phyloP scores from a whole-genome alignment of 225 moss, liverwort and hornwort genomes.

The Thuidium tamariscinum region DNA sequence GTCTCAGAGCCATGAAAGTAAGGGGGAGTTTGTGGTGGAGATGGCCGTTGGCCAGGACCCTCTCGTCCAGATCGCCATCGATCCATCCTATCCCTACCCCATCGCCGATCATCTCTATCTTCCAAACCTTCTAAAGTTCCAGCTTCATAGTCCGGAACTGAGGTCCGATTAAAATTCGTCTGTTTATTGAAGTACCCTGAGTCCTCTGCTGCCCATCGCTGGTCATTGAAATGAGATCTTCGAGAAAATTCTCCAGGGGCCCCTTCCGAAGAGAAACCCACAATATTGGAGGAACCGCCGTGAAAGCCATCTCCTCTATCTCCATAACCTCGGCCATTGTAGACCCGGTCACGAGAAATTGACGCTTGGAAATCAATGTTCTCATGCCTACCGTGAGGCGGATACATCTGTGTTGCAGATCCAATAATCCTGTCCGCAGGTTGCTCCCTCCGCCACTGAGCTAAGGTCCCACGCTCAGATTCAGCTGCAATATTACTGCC shows the following conservation, averaged over 20 bases:
- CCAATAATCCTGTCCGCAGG: conserved; percentile 49
- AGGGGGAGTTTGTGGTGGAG: conserved; percentile 70
- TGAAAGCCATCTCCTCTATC: conserved; percentile 50
- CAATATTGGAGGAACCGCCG: conserved; percentile 22
- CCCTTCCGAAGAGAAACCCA: conserved; percentile 28
- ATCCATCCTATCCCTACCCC: conserved; percentile 86
- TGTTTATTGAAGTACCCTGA: conserved; percentile 43
- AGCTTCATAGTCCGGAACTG: conserved; percentile 51
- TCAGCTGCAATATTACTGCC: conserved; percentile 51
- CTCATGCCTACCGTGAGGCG: conserved; percentile 44
- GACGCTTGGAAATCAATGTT: conserved; percentile 51
- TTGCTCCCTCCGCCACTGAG: conserved; percentile 75
- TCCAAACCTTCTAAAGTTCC: conserved; percentile 47
- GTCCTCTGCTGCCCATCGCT: conserved; percentile 66
- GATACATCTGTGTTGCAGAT: conserved; percentile 24
- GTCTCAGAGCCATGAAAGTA: conserved; percentile 58
- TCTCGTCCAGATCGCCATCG: conserved; percentile 64
- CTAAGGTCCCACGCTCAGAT: conserved; percentile 52
- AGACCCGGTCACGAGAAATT: conserved; percentile 54
- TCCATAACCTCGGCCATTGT: conserved; percentile 40
- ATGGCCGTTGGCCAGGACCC: conserved; percentile 38
- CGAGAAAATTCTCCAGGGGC: conserved; percentile 38
- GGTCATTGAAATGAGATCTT: conserved; percentile 54
- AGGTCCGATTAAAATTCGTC: conserved; percentile 36
- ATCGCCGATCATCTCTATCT: conserved; percentile 87